Percentiles rank a stretch among this genome's conserved stretches.
Conservation (phyloP, 208 protist species). For the Porcisia deanei region DNA sequence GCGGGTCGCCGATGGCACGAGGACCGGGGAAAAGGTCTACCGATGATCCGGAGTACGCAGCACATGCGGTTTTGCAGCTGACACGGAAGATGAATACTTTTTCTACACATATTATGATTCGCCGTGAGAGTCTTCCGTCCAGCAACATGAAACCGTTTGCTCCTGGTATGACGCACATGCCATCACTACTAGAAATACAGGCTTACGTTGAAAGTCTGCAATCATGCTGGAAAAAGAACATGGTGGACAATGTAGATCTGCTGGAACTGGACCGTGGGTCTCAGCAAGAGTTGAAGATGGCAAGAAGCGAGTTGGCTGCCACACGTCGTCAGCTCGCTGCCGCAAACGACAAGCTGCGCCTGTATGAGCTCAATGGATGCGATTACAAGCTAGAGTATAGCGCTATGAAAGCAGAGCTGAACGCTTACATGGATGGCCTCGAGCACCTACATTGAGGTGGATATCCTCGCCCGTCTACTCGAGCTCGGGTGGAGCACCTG, state of each 20-base stretch:
- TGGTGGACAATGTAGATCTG: constrained; percentile 58
- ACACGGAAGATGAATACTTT: constrained; percentile 24
- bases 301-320: constrained; percentile 48
- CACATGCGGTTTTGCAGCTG: constrained; percentile 13
- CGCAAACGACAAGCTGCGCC: constrained; percentile 64
- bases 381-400: constrained; percentile 81
- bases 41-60: constrained; percentile 5
- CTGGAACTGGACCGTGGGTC: constrained; percentile 55
- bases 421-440: constrained; percentile 53
- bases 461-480: background rate
- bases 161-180: constrained; percentile 46
- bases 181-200: constrained; percentile 75
- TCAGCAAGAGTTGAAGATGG: constrained; percentile 57
- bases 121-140: constrained; percentile 47
- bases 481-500: background rate
- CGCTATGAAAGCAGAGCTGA: constrained; percentile 65
- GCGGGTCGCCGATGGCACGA: background rate
- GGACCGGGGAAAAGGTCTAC: background rate
- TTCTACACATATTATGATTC: constrained; percentile 42
- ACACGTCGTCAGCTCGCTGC: constrained; percentile 42
- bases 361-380: constrained; percentile 66
- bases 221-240: constrained; percentile 75
- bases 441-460: constrained; percentile 19
- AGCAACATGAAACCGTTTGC: constrained; percentile 34
- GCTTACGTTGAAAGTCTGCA: constrained; percentile 83